Conservation (phyloP, 1,139 yeast species). For the Saccharomycopsis phalli region DNA sequence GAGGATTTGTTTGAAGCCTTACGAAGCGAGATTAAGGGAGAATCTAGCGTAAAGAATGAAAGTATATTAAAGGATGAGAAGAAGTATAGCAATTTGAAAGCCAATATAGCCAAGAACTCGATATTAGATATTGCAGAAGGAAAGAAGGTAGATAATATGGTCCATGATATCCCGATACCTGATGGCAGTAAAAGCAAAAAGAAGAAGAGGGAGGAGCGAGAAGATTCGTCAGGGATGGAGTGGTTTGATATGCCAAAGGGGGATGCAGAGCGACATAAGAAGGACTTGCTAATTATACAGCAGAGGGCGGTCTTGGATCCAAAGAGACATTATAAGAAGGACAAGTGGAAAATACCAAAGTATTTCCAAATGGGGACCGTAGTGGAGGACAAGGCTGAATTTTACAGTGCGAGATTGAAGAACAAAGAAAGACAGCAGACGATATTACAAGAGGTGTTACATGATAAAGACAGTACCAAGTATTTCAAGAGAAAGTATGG, state of each 20-base stretch:
- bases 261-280: conserved; percentile 50
- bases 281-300: conserved; percentile 71
- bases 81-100: conserved; percentile 2
- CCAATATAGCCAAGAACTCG: background rate
- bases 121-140: background rate
- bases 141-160: background rate
- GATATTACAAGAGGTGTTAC: conserved; percentile 72
- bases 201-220: conserved; percentile 21
- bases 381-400: conserved; percentile 74
- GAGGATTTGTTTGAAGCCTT: conserved; percentile 13
- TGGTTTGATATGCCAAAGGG: conserved; percentile 79
- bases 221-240: conserved; percentile 36
- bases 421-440: conserved; percentile 69
- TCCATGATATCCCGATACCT: background rate
- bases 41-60: background rate
- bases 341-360: conserved; percentile 73
- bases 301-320: conserved; percentile 92
- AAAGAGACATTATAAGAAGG: conserved; percentile 88
- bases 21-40: conserved; percentile 1
- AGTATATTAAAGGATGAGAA: background rate
- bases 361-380: conserved; percentile 85
- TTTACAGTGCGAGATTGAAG: conserved; percentile 58
- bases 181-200: conserved; percentile 19
- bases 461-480: conserved; percentile 57
- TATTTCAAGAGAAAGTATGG: conserved; percentile 80